Conservation (phyloP, 208 protist genomes). For the Phytomonas sp. region DNA sequence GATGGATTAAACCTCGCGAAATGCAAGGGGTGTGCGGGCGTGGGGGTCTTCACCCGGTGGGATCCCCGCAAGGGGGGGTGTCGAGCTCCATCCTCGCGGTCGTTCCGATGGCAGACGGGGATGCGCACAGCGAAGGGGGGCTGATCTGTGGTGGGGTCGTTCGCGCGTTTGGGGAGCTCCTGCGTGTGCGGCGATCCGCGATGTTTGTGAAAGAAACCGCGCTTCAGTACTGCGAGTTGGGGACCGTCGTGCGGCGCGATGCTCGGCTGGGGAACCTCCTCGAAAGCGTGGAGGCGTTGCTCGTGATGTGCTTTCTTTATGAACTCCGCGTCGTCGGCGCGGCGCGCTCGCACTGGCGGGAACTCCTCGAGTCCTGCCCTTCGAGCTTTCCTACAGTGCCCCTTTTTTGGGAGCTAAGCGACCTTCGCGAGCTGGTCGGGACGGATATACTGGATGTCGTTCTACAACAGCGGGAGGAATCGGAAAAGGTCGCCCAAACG, state of each 20-base stretch:
- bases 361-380: conserved; percentile 50
- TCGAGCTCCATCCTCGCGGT: background rate
- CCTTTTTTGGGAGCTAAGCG: conserved; percentile 46
- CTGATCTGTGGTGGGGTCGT: conserved; percentile 48
- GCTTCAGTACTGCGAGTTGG: conserved; percentile 39
- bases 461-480: conserved; percentile 37
- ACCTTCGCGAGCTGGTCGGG: conserved; percentile 68
- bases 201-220: conserved; percentile 70
- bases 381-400: conserved; percentile 62
- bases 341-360: conserved; percentile 50
- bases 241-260: conserved; percentile 27
- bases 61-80: background rate
- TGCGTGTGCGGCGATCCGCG: conserved; percentile 54
- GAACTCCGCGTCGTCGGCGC: conserved; percentile 51
- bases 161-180: conserved; percentile 38
- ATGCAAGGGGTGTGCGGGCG: background rate
- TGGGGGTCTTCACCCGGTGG: background rate
- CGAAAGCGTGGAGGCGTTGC: conserved; percentile 63
- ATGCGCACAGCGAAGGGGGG: conserved; percentile 54
- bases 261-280: conserved; percentile 30
- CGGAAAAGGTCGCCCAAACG: conserved; percentile 38
- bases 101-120: conserved; percentile 25
- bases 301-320: conserved; percentile 72
- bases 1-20: conserved; percentile 31
- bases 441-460: conserved; percentile 79